Evolutionary conservation across 2,329 filamentous ascomycete species (phyloP), one percentile per base, ranked within the genome.

Genomic region (Rutstroemia sydowiana): DNA sequence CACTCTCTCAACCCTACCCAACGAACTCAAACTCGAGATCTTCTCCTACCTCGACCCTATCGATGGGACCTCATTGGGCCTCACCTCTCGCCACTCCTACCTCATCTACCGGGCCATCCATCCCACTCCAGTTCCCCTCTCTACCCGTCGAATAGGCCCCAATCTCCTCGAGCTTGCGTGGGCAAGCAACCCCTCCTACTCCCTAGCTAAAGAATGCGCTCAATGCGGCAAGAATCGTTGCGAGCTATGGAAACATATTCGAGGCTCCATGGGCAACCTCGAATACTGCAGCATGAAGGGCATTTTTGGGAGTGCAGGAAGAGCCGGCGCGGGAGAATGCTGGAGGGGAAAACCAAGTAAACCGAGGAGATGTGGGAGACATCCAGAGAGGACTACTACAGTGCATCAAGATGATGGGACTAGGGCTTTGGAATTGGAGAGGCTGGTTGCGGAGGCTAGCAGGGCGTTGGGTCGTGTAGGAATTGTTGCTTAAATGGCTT

Each of bases 111-210:
- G 73, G 23, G 73, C 73, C 50, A 71, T 81, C 66, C 74, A 81
- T 64, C 57, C 58, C 23, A 77, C 76, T 48, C 70, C 65, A 7
- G 75, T 84, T n/a, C 70, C 78, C 9, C 73, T 84, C 14, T 75
- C 75, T 16, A 73, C 74, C 43, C 74, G 79, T 13, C 79, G 81
- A 42, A 65, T 71, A 6, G 81, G 81, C 0, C 81, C 81, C 50
- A 84, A 84, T 65, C 75, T 79, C 57, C 73, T 81, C 62, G 81
- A 84, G 63, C 81, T 77, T 73, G 79, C 79, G 41, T 84, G 80
- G 79, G 75, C 79, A 56, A 76, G 78, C 3, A 80, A 79, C 20
- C 79, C 81, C 37, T 16, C 11, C 16, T 20, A 41, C 11, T 16
- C 16, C 37, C 6, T 7, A 13, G 37, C 13, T 10, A 76, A 80